Base-by-base conservation (phyloP, 805 yeast genomes). In the Cyberlindnera sargentensis region DNA sequence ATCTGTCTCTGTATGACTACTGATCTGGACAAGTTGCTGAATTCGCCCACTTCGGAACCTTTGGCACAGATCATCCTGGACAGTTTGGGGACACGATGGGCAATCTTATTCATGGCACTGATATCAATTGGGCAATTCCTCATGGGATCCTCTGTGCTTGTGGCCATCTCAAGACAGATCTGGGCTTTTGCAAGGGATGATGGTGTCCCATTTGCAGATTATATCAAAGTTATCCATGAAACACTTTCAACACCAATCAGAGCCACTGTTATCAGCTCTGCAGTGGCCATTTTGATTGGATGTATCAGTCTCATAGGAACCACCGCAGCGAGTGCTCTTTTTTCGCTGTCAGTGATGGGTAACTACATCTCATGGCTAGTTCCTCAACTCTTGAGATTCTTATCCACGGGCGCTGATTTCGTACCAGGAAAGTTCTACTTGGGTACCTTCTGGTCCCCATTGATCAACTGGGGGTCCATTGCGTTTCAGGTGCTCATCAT, bases 121-220 rank as follows among this genome's bases (percentile, higher is more conserved):
- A 73, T 78, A 56, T 71, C 78, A 10, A 55, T 71, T 47, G 78
- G 84, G 29, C 87, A 80, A 58, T 78, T 75, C 62, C 63, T 80
- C 41, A 82, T 81, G 86, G 82, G 84, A 15, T 70, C 75, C 24
- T 74, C 82, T 6, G 71, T 73, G 46, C 61, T 79, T 43, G 70
- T 80, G 30, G 84, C 85, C 20, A 70, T 75, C 6, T 78, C 84
- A 2, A 72, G 88, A 60, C 87, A 80, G 62, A 69, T 79, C 40
- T 82, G 84, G 79, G 86, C 88, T 2, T 81, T 81, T 61, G 80
- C 86, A 23, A 74, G 90, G 65, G 90, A 82, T 59, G 80, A 81
- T 48, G 87, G 88, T 29, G 68, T 83, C 45, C 89, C 90, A 8
- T 66, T 80, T 52, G 71, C 82, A 20, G 60, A 68, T 34, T 65